Conservation (phyloP, 2,329 filamentous ascomycete species). For the Colletotrichum viniferum region DNA sequence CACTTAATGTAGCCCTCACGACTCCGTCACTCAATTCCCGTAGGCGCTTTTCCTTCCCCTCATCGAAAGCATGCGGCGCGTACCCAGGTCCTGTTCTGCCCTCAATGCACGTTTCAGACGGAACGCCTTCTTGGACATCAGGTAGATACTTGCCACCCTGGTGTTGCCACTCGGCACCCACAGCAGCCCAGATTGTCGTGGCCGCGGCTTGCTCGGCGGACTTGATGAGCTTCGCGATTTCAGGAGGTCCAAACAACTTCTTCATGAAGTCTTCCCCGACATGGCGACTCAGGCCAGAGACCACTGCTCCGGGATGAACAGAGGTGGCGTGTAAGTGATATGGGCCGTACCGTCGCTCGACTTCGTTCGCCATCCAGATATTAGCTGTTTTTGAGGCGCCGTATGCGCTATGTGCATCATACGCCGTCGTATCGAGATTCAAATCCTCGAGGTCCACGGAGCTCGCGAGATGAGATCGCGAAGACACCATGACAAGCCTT, state of each 20-base stretch:
- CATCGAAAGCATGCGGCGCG: background rate
- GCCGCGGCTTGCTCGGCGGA: slow-evolving; percentile 44
- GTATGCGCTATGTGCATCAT: slow-evolving; percentile 37
- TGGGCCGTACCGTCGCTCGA: slow-evolving; percentile 48
- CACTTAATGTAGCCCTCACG: background rate
- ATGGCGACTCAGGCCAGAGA: background rate
- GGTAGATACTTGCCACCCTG: slow-evolving; percentile 41
- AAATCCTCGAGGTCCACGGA: slow-evolving; percentile 41
- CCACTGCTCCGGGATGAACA: slow-evolving; percentile 48
- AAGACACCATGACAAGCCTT: slow-evolving; percentile 50
- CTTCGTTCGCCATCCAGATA: slow-evolving; percentile 50
- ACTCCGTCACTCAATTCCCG: background rate
- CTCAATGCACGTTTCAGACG: background rate
- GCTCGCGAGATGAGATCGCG: slow-evolving; percentile 41
- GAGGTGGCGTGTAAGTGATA: slow-evolving; percentile 44
- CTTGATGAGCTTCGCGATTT: background rate
- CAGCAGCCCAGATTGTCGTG: slow-evolving; percentile 41
- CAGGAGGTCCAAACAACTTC: background rate
- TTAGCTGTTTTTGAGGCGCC: slow-evolving; percentile 50
- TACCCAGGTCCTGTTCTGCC: background rate
- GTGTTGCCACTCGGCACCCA: slow-evolving; percentile 38
- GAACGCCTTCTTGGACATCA: background rate
- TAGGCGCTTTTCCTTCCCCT: background rate
- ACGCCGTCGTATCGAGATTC: slow-evolving; percentile 36
- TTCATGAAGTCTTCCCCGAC: background rate